phyloP scores from a whole-genome alignment of 306 rosid species.

The Inga oerstediana region DNA sequence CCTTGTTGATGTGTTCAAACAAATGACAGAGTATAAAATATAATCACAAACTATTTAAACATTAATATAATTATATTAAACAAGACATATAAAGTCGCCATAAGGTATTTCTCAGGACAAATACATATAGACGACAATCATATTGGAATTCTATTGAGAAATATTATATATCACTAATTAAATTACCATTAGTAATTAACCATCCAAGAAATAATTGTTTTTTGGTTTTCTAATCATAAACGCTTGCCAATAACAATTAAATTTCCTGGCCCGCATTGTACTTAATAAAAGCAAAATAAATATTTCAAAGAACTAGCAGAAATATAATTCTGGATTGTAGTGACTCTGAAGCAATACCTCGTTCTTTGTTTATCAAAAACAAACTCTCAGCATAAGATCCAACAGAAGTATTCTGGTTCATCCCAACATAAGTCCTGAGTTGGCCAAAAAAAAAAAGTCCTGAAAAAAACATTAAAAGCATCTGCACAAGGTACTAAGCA shows the following conservation, averaged over 20 bases:
- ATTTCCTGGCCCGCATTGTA: neutral
- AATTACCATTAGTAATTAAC: neutral
- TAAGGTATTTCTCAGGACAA: too few relatives aligned
- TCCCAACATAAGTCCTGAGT: too few relatives aligned
- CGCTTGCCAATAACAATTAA: neutral
- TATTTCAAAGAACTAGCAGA: neutral
- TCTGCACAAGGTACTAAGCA: neutral
- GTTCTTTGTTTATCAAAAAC: neutral
- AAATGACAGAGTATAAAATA: too few relatives aligned
- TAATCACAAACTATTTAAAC: too few relatives aligned
- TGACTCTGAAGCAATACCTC: neutral
- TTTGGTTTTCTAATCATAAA: neutral
- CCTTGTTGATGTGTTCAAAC: too few relatives aligned
- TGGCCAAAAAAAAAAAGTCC: too few relatives aligned
- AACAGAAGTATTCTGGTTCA: neutral
- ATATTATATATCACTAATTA: too few relatives aligned
- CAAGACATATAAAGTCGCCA: too few relatives aligned
- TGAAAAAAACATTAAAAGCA: too few relatives aligned
- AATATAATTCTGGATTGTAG: neutral
- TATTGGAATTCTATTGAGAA: too few relatives aligned
- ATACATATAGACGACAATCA: too few relatives aligned
- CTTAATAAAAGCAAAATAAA: neutral
- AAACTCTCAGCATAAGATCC: neutral
- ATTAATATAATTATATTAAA: too few relatives aligned
- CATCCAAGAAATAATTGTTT: neutral